A percentile compares a stretch with the other conserved stretches of the same genome.
Conservation (phyloP, 129 eudicot genomes). For the Flaveria trinervia region DNA sequence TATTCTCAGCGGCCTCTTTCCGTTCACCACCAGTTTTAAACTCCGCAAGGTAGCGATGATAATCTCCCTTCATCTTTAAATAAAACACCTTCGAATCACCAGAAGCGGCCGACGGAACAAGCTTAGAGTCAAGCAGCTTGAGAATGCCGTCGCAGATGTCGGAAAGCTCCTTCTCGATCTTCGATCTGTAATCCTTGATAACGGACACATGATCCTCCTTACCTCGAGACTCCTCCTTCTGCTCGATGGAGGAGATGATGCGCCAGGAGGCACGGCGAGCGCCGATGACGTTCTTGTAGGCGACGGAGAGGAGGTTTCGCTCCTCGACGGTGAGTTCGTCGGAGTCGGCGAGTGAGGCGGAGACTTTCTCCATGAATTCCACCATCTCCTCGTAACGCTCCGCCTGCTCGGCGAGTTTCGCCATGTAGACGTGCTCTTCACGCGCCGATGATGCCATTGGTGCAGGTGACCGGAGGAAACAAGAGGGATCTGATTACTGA, state of each 20-base stretch:
- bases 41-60: conserved; percentile 81
- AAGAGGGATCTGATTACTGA: conserved; percentile 7
- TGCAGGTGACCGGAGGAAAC: conserved; percentile 22
- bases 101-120: conserved; percentile 52
- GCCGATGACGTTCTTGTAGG: conserved; percentile 80
- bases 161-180: conserved; percentile 67
- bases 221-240: conserved; percentile 67
- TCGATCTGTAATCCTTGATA: conserved; percentile 56
- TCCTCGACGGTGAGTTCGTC: conserved; percentile 74
- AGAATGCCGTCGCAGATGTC: conserved; percentile 65
- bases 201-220: conserved; percentile 60
- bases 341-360: conserved; percentile 42
- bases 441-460: conserved; percentile 46
- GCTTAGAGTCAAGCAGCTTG: conserved; percentile 54
- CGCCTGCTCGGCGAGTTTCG: conserved; percentile 76
- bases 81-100: conserved; percentile 78
- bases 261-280: conserved; percentile 85
- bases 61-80: conserved; percentile 81
- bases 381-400: conserved; percentile 87
- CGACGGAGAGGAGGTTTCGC: conserved; percentile 74
- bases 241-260: conserved; percentile 81
- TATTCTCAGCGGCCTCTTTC: conserved; percentile 80
- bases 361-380: conserved; percentile 73
- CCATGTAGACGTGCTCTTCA: conserved; percentile 67
- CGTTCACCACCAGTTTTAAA: conserved; percentile 70